These are phyloP conservation scores for Bombardia bombarda DNA, from an alignment of 495 filamentous ascomycete genomes.

Conservation along the genomic window DNA sequence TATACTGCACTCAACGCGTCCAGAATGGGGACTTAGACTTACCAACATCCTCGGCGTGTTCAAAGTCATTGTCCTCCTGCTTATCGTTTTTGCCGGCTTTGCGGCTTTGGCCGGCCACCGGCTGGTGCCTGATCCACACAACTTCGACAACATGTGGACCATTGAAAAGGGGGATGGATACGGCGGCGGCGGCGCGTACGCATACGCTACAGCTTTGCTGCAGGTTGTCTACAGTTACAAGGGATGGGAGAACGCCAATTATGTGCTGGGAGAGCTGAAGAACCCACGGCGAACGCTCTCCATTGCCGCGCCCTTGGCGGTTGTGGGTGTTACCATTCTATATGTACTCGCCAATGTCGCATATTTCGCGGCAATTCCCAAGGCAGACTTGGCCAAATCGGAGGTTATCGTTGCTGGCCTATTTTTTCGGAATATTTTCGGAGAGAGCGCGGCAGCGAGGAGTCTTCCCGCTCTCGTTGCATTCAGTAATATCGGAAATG, in stretches of 20 bases:
- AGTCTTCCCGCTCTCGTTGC: conserved; percentile 55
- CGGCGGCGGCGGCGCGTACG: conserved; percentile 19
- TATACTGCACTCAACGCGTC: conserved; percentile 45
- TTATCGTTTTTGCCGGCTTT: conserved; percentile 55
- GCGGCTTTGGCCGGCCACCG: conserved; percentile 40
- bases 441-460: conserved; percentile 21
- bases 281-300: conserved; percentile 54
- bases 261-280: conserved; percentile 51
- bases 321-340: conserved; percentile 47
- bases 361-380: conserved; percentile 43
- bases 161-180: conserved; percentile 33
- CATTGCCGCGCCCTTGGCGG: conserved; percentile 52
- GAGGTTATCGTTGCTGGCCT: conserved; percentile 39
- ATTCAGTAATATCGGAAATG: conserved; percentile 55
- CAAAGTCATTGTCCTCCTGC: conserved; percentile 55
- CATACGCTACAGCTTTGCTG: conserved; percentile 39
- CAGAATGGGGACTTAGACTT: conserved; percentile 56
- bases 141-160: conserved; percentile 51
- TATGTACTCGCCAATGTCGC: conserved; percentile 61
- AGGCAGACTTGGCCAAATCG: conserved; percentile 43
- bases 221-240: conserved; percentile 45
- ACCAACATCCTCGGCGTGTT: conserved; percentile 56
- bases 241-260: conserved; percentile 38
- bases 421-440: conserved; percentile 40
- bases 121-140: conserved; percentile 46